Base-by-base conservation (phyloP, 2,329 filamentous ascomycete species). In the Clarireedia homoeocarpa region DNA sequence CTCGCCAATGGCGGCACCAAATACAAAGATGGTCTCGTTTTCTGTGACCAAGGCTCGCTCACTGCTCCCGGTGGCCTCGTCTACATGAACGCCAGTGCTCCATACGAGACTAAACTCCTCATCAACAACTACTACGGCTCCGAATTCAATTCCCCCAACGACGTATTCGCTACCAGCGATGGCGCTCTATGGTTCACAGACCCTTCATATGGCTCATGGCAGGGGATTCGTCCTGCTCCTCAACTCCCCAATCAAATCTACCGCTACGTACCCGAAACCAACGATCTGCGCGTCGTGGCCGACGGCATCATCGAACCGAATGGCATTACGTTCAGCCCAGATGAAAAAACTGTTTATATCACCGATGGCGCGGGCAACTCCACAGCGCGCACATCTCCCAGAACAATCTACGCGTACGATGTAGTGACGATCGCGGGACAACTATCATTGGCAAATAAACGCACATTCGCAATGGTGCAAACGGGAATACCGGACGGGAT, bases 111-210 rank as follows among this genome's bases (percentile, higher is more conserved):
- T 1, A 20, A 5, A 73, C 74, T 76, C 0, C 69, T 85, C 6
- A 58, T 85, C 24, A 82, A 83, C 64, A 82, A 81, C 67, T 85
- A 73, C 65, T 80, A 79, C 49, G 81, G 82, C 24, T 74, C 78
- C 4, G 74, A 55, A 47, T 84, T 84, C 69, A 81, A 76, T 65
- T 83, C 80, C 0, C 69, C 82, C 17, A 84, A 85, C 59, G 82
- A 85, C 56, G 72, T 80, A 0, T 72, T 74, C 4, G 74, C 82
- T 59, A 74, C 80, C 24, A 65, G 66, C 14, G 82, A 76, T 51
- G 73, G 74, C 24, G 76, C 82, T 23, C 67, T 85, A 14, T 85
- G 82, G 71, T 84, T 85, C 62, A 85, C 81, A 1, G 82, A 85
- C 56, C 77, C 79, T 0, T 72, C 77, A 5, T 85, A 84, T 57